Conservation (phyloP, 2,329 filamentous ascomycete genomes). For the Xylariaceae sp. region DNA sequence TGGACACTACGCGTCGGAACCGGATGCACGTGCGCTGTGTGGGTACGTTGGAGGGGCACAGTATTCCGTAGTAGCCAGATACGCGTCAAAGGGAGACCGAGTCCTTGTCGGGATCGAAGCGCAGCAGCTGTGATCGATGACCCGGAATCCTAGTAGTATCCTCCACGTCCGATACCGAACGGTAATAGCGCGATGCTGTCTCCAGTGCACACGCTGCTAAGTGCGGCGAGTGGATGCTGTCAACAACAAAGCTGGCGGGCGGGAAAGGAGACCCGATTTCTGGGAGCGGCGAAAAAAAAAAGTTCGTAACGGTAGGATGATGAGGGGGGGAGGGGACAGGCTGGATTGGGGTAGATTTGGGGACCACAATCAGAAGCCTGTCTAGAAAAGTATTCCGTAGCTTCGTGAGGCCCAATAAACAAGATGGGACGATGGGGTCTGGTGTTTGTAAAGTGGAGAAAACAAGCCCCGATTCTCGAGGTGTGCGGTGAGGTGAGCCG, state of each 20-base stretch:
- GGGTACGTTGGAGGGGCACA: conserved; percentile 16
- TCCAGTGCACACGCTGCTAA: conserved; percentile 24
- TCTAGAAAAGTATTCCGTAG: conserved; percentile 27
- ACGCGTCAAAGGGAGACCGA: conserved; percentile 13
- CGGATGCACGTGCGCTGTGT: conserved; percentile 13
- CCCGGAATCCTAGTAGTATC: conserved; percentile 24
- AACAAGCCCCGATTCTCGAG: conserved; percentile 31
- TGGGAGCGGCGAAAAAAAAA: conserved; percentile 21
- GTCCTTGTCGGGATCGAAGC: conserved; percentile 15
- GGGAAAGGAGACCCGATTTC: conserved; percentile 20
- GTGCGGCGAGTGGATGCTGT: conserved; percentile 19
- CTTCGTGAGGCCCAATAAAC: conserved; percentile 34
- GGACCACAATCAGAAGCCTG: conserved; percentile 31
- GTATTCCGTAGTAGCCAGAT: conserved; percentile 11
- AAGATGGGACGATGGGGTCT: conserved; percentile 33
- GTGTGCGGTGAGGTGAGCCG: conserved; percentile 31
- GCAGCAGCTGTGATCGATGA: conserved; percentile 22
- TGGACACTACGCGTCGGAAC: conserved; percentile 13
- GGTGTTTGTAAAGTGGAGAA: conserved; percentile 36
- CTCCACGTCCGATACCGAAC: conserved; percentile 32
- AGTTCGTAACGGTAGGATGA: conserved; percentile 19
- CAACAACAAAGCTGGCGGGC: conserved; percentile 22
- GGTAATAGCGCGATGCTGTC: conserved; percentile 23
- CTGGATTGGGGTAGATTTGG: conserved; percentile 35
- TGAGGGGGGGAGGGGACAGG: conserved; percentile 28